Percentiles rank a stretch among this genome's conserved stretches.
These are phyloP conservation scores for Mallotus repandus DNA, from an alignment of 441 rosid genomes.

Conservation along the genomic window DNA sequence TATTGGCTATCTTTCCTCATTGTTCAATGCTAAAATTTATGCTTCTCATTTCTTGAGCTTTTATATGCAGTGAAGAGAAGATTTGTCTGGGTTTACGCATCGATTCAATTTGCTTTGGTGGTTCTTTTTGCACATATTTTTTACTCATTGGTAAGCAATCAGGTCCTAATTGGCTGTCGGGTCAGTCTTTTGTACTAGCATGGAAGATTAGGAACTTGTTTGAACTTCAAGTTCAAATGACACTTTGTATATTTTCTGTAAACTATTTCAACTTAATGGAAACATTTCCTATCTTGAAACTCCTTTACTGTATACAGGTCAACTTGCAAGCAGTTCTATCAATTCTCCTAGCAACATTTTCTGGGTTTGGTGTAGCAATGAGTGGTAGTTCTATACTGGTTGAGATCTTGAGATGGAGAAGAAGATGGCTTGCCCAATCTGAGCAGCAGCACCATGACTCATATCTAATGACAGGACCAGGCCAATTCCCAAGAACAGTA, in stretches of 20 bases:
- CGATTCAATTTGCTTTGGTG: conserved; percentile 74
- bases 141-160: conserved; percentile 64
- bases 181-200: no score
- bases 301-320: conserved; percentile 39
- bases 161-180: no score
- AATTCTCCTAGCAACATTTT: conserved; percentile 68
- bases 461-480: conserved; percentile 33
- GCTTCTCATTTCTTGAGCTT: conserved; percentile 13
- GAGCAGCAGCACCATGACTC: conserved; percentile 29
- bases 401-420: conserved; percentile 68
- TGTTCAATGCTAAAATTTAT: conserved; percentile 12
- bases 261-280: no score
- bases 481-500: conserved; percentile 42
- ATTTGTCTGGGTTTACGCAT: conserved; percentile 84
- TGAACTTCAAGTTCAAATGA: neutral
- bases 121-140: conserved; percentile 85
- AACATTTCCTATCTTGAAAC: neutral
- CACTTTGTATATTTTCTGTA: no score
- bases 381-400: conserved; percentile 78
- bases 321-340: conserved; percentile 63
- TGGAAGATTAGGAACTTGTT: neutral
- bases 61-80: conserved; percentile 68
- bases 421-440: conserved; percentile 40
- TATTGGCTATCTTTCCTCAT: neutral
- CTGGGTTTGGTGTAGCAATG: conserved; percentile 84